Conservation (phyloP, 2,329 filamentous ascomycete species). For the Exutisphaerella laricina region DNA sequence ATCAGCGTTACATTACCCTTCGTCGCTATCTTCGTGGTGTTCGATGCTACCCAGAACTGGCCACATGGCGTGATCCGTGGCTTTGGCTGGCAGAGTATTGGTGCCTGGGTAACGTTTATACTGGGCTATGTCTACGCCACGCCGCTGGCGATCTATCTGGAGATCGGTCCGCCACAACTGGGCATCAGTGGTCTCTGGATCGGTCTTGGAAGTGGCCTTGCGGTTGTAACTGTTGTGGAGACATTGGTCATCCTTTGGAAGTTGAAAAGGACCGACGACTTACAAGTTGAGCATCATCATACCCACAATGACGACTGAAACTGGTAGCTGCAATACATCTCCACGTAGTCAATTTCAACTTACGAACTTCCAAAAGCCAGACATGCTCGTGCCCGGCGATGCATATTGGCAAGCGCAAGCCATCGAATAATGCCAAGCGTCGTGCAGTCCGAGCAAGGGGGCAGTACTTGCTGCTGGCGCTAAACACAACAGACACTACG, state of each 20-base stretch:
- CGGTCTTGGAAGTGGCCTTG: constrained; percentile 31
- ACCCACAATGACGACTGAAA: background rate
- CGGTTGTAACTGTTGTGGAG: constrained; percentile 32
- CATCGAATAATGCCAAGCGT: too few relatives aligned
- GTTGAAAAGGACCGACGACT: constrained; percentile 3
- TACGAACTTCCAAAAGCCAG: too few relatives aligned
- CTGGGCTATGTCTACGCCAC: constrained; percentile 38
- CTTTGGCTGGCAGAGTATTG: constrained; percentile 36
- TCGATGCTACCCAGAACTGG: constrained; percentile 35
- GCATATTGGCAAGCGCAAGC: too few relatives aligned
- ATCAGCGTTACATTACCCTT: constrained; percentile 33
- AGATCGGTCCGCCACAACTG: constrained; percentile 33
- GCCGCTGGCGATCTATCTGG: constrained; percentile 34
- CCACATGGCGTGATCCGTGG: constrained; percentile 36
- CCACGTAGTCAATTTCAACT: too few relatives aligned
- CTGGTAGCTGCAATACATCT: too few relatives aligned
- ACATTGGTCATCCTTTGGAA: constrained; percentile 13
- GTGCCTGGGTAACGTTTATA: constrained; percentile 35
- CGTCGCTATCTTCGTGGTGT: constrained; percentile 36
- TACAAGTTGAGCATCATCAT: background rate
- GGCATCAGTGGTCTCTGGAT: constrained; percentile 36
- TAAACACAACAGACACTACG: too few relatives aligned
- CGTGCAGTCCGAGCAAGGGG: too few relatives aligned
- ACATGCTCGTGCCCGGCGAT: too few relatives aligned
- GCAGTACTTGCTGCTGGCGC: too few relatives aligned